Evolutionary conservation across 2,329 filamentous ascomycete species (phyloP), one percentile per base, ranked within the genome.

Genomic region (Tolypocladium nubicola): DNA sequence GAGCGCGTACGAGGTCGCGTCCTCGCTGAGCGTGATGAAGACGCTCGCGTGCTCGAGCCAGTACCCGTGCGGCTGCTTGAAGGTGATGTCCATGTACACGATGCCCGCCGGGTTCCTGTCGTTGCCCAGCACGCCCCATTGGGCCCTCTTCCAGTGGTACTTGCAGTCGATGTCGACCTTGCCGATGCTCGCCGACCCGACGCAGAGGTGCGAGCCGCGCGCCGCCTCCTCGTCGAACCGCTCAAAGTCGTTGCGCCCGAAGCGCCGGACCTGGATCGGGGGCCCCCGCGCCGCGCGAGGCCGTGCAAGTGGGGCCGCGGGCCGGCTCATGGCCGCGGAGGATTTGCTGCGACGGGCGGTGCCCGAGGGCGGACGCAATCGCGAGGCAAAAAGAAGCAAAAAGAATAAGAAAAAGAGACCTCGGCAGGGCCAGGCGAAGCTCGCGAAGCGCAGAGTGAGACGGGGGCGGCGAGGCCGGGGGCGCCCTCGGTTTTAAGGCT

Each of bases 81-180:
- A 63, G 41, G 52, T 54, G 30, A 63, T 54, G 45, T 64, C 61
- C 55, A 64, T 60, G 53, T 61, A 64, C 1, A 64, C 58, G 50
- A 62, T 60, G 40, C 61, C 62, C 3, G 61, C 63, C 0, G 61
- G 59, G 26, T 39, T 56, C 38, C 43, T 53, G 39, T 55, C 26
- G 16, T 10, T 21, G 23, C 57, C 61, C 11, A 64, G 38, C 16
- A 60, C 53, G 21, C 62, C 62, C 61, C 63, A 64, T 59, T 59
- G 58, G 7, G 61, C 56, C 43, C 59, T 55, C 35, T 56, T 59
- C 58, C 59, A 62, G 33, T 56, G 56, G 54, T 60, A 64, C 30
- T 58, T 60, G 59, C 61, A 62, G 55, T 63, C 62, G 43, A 63
- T 54, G 16, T 63, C 55, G 38, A 63, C 61, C 41, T 61, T 61